Conservation (phyloP, 2,329 filamentous ascomycete species). For the Colletotrichum sp. region DNA sequence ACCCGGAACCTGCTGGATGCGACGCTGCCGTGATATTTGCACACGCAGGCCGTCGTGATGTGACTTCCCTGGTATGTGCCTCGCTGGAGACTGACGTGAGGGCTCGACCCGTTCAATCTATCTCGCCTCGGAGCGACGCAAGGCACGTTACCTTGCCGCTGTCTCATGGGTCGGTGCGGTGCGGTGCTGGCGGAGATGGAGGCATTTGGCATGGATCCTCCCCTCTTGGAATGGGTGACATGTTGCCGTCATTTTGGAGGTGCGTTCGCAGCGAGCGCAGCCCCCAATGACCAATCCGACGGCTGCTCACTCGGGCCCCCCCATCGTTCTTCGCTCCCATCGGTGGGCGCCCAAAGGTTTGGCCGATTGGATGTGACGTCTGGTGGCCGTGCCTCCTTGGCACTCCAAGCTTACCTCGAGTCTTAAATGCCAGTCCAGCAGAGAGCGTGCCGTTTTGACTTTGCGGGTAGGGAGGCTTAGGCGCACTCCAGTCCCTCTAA, state of each 20-base stretch:
- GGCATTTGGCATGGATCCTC: background rate
- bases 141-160: background rate
- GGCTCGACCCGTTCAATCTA: background rate
- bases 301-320: background rate
- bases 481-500: background rate
- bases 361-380: constrained; percentile 11
- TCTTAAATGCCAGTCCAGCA: background rate
- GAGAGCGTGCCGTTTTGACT: background rate
- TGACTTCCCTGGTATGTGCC: background rate
- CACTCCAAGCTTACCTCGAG: background rate
- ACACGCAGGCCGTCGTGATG: background rate
- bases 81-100: background rate
- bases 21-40: background rate
- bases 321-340: background rate
- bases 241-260: background rate
- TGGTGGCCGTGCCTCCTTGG: background rate
- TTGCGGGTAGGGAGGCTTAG: background rate
- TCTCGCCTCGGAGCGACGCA: background rate
- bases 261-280: background rate
- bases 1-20: background rate
- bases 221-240: constrained; percentile 14
- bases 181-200: background rate
- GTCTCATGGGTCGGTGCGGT: background rate
- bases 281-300: background rate
- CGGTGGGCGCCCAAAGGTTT: background rate